Conservation (phyloP, 176 grass and related monocot genomes). For the Rhynchospora pubera region DNA sequence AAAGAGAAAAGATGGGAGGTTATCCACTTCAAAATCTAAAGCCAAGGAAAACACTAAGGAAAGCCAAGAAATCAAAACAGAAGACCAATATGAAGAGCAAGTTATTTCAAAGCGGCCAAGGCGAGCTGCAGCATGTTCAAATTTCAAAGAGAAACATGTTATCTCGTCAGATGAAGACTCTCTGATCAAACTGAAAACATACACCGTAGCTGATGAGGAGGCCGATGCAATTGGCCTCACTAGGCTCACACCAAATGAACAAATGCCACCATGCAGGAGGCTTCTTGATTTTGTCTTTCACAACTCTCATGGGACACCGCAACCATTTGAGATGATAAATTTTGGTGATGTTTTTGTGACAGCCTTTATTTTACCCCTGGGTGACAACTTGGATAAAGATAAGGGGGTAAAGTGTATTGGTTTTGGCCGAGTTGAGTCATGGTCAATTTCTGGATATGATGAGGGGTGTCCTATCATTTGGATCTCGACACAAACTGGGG, state of each 20-base stretch:
- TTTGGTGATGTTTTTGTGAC: constrained; percentile 43
- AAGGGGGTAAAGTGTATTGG: constrained; percentile 42
- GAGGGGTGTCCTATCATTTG: constrained; percentile 38
- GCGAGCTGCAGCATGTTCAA: constrained; percentile 32
- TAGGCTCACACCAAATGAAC: constrained; percentile 29
- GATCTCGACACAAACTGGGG: constrained; percentile 46
- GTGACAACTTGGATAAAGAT: constrained; percentile 40
- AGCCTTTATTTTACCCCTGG: constrained; percentile 38
- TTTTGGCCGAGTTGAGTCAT: constrained; percentile 44
- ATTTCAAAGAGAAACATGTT: constrained; percentile 33
- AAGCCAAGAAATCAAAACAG: constrained; percentile 7
- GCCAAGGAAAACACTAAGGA: constrained; percentile 9
- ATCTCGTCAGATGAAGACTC: constrained; percentile 16
- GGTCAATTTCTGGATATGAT: constrained; percentile 59
- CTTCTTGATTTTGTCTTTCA: constrained; percentile 48
- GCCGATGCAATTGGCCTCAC: constrained; percentile 34
- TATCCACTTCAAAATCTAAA: constrained; percentile 9
- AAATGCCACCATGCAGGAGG: constrained; percentile 38
- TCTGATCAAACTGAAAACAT: constrained; percentile 26
- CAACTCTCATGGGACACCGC: constrained; percentile 37
- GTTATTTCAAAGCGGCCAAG: constrained; percentile 32
- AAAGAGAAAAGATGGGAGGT: constrained; percentile 6
- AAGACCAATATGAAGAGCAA: background rate
- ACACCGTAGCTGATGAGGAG: constrained; percentile 26
- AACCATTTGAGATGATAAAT: constrained; percentile 52